Percentiles rank a stretch among this genome's conserved stretches.
These are phyloP conservation scores for Ceratobasidium sp. DNA, from an alignment of 1,284 basidiomycete species.

Conservation along the genomic window DNA sequence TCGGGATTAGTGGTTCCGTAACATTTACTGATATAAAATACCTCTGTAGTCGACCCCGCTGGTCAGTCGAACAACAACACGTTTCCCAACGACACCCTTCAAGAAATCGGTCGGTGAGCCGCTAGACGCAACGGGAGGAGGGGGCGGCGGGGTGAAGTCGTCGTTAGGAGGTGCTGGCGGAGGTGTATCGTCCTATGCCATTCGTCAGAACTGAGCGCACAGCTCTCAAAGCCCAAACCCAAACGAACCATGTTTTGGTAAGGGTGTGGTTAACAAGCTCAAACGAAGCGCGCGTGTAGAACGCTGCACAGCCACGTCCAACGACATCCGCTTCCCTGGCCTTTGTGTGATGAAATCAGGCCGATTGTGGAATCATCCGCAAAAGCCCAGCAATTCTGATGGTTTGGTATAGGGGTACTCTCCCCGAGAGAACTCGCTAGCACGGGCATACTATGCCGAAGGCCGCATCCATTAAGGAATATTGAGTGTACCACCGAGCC, in stretches of 20 bases:
- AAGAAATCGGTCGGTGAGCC: constrained; percentile 91
- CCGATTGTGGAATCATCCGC: no score
- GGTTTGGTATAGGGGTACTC: no score
- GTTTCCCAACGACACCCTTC: constrained; percentile 94
- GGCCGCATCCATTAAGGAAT: no score
- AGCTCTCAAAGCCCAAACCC: constrained; percentile 49
- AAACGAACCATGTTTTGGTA: constrained; percentile 6
- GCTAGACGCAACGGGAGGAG: constrained; percentile 55
- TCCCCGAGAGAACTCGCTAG: no score
- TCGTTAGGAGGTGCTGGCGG: constrained; percentile 40
- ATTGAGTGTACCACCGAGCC: no score
- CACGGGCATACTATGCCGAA: no score
- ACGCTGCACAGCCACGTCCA: no score
- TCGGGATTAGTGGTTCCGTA: background rate
- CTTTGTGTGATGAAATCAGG: no score
- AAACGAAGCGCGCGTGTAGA: no score
- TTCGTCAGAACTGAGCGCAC: background rate
- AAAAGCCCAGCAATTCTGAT: no score
- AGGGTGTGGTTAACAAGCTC: no score
- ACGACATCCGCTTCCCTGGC: no score
- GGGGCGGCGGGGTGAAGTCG: constrained; percentile 56
- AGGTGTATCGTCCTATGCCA: constrained; percentile 22
- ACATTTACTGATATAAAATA: constrained; percentile 51
- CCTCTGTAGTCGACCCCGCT: constrained; percentile 97
- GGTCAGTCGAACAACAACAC: constrained; percentile 92